Conservation (phyloP, 2,329 filamentous ascomycete genomes). For the Rhexocercosporidium sp. region DNA sequence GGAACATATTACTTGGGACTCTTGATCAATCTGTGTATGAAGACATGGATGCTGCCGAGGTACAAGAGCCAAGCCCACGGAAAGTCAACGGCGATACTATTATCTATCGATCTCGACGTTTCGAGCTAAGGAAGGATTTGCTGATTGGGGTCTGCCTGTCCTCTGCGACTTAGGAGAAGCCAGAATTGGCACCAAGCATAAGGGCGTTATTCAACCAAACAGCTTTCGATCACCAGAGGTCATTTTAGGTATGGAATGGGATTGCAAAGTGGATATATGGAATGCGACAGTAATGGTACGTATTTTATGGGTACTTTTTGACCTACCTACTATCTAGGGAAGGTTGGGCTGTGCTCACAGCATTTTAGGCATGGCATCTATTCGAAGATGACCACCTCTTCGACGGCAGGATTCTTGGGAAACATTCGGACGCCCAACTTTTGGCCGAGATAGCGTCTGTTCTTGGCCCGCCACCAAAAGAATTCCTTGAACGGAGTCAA, state of each 20-base stretch:
- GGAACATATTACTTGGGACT: neutral
- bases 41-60: neutral
- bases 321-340: neutral
- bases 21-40: neutral
- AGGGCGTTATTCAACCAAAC: neutral
- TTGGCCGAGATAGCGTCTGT: neutral
- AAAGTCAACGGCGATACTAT: neutral
- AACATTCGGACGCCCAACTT: neutral
- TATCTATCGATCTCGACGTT: neutral
- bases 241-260: neutral
- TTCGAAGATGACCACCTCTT: neutral
- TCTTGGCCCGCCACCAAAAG: neutral
- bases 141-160: neutral
- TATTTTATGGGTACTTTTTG: neutral
- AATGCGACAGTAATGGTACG: neutral
- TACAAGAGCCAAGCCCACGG: neutral
- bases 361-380: neutral
- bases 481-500: neutral
- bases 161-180: conserved; percentile 1
- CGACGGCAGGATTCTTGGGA: neutral
- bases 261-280: conserved; percentile 3
- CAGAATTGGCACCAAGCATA: neutral
- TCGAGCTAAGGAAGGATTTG: neutral
- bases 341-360: neutral
- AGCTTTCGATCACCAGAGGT: neutral